Conservation (phyloP, 1,139 yeast genomes). For the Yamadazyma dushanensis region DNA sequence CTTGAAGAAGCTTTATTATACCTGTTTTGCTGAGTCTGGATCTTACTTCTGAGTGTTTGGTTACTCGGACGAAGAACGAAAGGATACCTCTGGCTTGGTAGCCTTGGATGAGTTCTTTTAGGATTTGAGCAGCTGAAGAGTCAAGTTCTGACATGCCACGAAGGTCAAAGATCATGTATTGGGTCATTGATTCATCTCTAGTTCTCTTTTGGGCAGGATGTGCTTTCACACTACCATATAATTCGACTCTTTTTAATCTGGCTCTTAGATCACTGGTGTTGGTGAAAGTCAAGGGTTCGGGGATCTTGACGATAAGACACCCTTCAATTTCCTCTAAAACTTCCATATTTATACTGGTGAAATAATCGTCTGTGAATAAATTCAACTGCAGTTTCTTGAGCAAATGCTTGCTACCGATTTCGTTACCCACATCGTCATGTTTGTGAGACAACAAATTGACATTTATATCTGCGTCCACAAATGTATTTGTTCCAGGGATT, state of each 20-base stretch:
- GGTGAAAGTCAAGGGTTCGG: constrained; percentile 92
- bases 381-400: constrained; percentile 23
- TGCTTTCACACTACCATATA: constrained; percentile 77
- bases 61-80: constrained; percentile 67
- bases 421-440: constrained; percentile 1
- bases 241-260: constrained; percentile 73
- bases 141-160: constrained; percentile 87
- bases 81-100: constrained; percentile 58
- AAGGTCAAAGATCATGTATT: constrained; percentile 74
- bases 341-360: constrained; percentile 37
- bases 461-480: constrained; percentile 72
- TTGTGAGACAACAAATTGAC: constrained; percentile 11
- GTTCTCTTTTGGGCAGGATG: constrained; percentile 79
- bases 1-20: constrained; percentile 25
- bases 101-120: constrained; percentile 57
- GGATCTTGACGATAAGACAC: constrained; percentile 80
- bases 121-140: constrained; percentile 81
- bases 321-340: constrained; percentile 77
- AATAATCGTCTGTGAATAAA: constrained; percentile 37
- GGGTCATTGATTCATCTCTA: constrained; percentile 55
- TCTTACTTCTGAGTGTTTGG: constrained; percentile 36
- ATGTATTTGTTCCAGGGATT: constrained; percentile 72
- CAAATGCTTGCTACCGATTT: constrained; percentile 1
- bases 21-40: constrained; percentile 34
- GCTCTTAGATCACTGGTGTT: constrained; percentile 81